These are phyloP conservation scores for Biscogniauxia marginata DNA, from an alignment of 2,329 filamentous ascomycete genomes.

Conservation along the genomic window DNA sequence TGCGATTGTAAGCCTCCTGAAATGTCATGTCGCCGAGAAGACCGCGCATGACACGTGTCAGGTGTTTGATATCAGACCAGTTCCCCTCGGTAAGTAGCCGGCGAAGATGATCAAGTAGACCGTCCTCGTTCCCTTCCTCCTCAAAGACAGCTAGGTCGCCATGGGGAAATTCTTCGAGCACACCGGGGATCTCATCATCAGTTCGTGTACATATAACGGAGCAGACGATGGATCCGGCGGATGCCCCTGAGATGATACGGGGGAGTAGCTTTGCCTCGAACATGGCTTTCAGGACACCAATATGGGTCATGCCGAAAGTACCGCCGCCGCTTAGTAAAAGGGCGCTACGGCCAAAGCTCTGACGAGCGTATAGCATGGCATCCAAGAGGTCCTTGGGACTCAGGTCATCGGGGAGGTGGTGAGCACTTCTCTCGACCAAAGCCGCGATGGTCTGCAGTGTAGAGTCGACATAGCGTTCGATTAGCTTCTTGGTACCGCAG, in stretches of 20 bases:
- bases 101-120: constrained; percentile 65
- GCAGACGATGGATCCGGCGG: constrained; percentile 83
- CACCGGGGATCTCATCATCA: constrained; percentile 71
- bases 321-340: constrained; percentile 81
- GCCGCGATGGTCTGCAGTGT: constrained; percentile 71
- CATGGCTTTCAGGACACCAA: constrained; percentile 80
- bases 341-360: constrained; percentile 82
- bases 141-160: constrained; percentile 83
- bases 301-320: constrained; percentile 89
- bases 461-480: constrained; percentile 83
- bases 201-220: constrained; percentile 75
- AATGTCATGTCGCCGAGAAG: constrained; percentile 90
- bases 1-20: constrained; percentile 94
- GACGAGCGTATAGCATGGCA: constrained; percentile 67
- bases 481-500: constrained; percentile 80
- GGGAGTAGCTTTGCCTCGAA: constrained; percentile 74
- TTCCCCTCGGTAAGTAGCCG: constrained; percentile 78
- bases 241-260: constrained; percentile 83
- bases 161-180: constrained; percentile 70
- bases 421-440: constrained; percentile 61
- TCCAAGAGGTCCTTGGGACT: constrained; percentile 63
- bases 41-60: constrained; percentile 76
- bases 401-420: constrained; percentile 49
- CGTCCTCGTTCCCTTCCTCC: constrained; percentile 55
- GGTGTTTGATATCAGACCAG: constrained; percentile 80